These are phyloP conservation scores for Musa schizocarpa DNA, from an alignment of 176 grass and related monocot species.

Conservation along the genomic window DNA sequence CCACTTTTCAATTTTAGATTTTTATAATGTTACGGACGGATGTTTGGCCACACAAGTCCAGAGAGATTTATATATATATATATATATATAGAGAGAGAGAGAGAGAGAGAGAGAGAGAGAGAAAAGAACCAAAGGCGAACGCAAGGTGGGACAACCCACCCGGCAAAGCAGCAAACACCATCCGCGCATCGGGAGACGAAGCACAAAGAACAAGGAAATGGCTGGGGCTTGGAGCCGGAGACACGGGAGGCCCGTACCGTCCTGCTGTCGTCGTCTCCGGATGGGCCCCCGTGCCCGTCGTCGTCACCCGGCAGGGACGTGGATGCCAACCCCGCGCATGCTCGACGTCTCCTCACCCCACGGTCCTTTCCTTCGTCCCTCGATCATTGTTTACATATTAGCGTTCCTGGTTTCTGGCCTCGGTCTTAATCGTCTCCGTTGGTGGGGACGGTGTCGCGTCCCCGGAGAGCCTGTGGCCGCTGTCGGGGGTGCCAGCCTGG, in stretches of 20 bases:
- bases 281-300: neutral
- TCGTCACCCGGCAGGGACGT: neutral
- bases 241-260: neutral
- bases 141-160: too few species aligned
- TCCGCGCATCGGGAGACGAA: too few species aligned
- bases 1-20: too few species aligned
- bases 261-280: neutral
- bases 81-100: too few species aligned
- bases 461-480: neutral
- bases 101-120: too few species aligned
- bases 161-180: too few species aligned
- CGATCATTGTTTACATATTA: neutral
- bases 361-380: neutral
- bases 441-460: neutral
- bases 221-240: neutral
- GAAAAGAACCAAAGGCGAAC: too few species aligned
- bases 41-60: too few species aligned
- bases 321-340: neutral
- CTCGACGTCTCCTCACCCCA: neutral
- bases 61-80: too few species aligned
- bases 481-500: neutral
- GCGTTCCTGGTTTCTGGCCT: too few species aligned
- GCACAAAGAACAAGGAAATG: neutral
- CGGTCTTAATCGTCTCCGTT: too few species aligned
- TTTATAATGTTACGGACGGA: too few species aligned